Evolutionary conservation across 2,329 filamentous ascomycete genomes (phyloP).

Genomic region (Ascochyta rabiei): DNA sequence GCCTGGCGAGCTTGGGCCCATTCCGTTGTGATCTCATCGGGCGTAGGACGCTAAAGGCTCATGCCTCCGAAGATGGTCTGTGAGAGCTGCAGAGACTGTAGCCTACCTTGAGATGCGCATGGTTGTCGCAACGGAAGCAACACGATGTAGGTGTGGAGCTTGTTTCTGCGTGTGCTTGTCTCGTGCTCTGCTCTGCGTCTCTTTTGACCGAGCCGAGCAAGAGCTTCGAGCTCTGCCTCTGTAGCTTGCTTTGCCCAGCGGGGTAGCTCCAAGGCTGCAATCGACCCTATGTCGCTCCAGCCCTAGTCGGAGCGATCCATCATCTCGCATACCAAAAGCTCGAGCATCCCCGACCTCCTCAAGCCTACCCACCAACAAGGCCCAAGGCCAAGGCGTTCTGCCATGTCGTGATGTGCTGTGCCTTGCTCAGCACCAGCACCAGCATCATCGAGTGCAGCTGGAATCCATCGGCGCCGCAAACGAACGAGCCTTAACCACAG

Average conservation of each 20-base stretch:
- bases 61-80: not conserved
- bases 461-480: not conserved
- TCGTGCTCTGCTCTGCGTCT: not conserved
- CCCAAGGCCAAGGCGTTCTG: not conserved
- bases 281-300: not conserved
- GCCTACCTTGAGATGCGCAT: not conserved
- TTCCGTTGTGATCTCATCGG: slow-evolving; percentile 13
- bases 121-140: not conserved
- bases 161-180: not conserved
- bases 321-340: slow-evolving; percentile 9
- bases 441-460: not conserved
- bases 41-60: slow-evolving; percentile 6
- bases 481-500: not conserved
- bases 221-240: slow-evolving; percentile 4
- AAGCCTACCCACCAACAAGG: not conserved
- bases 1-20: slow-evolving; percentile 24
- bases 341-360: not conserved
- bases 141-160: not conserved
- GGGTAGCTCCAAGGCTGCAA: slow-evolving; percentile 19
- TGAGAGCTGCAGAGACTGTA: not conserved
- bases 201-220: not conserved
- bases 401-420: not conserved
- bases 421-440: not conserved
- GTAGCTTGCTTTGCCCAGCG: slow-evolving; percentile 12
- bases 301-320: slow-evolving; percentile 6